Base-by-base conservation (phyloP, 1,139 yeast species). In the Taphrina deformans region DNA sequence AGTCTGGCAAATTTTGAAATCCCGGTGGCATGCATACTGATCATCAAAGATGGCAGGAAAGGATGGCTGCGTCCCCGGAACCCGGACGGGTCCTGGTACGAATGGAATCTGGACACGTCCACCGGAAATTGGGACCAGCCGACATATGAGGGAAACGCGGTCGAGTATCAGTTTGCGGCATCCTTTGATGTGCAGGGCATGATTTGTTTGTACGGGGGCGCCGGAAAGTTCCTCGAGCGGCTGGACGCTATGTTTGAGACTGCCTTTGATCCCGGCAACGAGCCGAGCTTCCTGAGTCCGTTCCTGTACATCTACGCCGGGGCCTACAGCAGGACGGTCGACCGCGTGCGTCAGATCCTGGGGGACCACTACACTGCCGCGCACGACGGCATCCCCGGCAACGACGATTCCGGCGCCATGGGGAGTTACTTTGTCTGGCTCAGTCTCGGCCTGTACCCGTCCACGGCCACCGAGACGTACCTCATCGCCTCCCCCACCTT, bases 371-470 rank as follows among this genome's bases (percentile, higher is more conserved):
- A 59, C 27, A 51, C 44, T 10, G 51, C 55, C 14, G 56, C 48
- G 7, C 52, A 38, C 31, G 63, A 59, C 29, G 63, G 63, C 1
- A 50, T 59, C n/a, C 63, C 63, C 3, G 63, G 63, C 29, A 59
- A 59, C 18, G 63, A 59, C 18, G 63, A 59, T 26, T 50, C 56
- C 14, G 63, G 63, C 21, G 63, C 63, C 40, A 50, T 59, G 63
- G 63, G 63, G 3, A 33, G 55, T 23, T 59, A 59, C 40, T 59
- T 59, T 24, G 45, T 51, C 35, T 59, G 63, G 63, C 56, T 59
- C 14, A 59, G 63, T 31, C 44, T 59, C 38, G 63, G 63, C 3
- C 24, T 59, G 24, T 59, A 59, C 18, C 63, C 63, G 9, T 48
- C 48, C 18, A 59, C 63, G 9, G 63, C 56, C 12, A 59, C 63